A percentile compares a stretch with the other conserved stretches of the same genome.
Conservation (phyloP, 2,329 filamentous ascomycete genomes). For the Xylariomycetidae sp. region DNA sequence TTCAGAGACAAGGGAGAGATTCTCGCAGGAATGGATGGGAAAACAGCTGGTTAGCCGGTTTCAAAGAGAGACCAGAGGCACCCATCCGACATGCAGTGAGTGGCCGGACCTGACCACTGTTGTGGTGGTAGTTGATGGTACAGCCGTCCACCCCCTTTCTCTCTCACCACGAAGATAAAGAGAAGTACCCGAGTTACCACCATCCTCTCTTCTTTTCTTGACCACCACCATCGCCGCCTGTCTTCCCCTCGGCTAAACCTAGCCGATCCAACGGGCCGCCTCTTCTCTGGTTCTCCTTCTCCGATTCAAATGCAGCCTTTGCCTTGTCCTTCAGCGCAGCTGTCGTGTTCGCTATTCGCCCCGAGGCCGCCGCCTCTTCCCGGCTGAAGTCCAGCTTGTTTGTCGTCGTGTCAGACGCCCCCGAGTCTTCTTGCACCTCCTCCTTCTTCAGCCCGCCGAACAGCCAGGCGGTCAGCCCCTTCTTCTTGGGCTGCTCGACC, state of each 20-base stretch:
- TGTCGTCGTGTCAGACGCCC: too few relatives aligned
- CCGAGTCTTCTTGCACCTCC: constrained; percentile 18
- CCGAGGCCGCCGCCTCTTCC: constrained; percentile 27
- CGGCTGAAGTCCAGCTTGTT: constrained; percentile 18
- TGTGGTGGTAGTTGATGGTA: too few relatives aligned
- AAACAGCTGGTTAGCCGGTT: too few relatives aligned
- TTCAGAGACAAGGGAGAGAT: too few relatives aligned
- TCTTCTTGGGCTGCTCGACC: constrained; percentile 15
- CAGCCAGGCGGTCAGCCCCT: constrained; percentile 30
- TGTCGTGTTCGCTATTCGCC: constrained; percentile 13
- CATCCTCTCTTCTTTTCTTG: constrained; percentile 45
- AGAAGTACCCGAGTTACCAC: too few relatives aligned
- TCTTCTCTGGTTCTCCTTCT: constrained; percentile 45
- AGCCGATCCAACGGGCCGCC: constrained; percentile 49
- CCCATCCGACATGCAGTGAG: too few relatives aligned
- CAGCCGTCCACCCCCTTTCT: too few relatives aligned
- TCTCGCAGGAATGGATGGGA: too few relatives aligned
- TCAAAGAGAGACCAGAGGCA: too few relatives aligned
- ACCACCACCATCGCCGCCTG: constrained; percentile 18
- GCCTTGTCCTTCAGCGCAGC: constrained; percentile 32
- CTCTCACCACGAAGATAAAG: too few relatives aligned
- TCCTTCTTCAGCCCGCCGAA: constrained; percentile 34
- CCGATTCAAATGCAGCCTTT: constrained; percentile 40
- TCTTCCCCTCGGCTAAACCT: constrained; percentile 31
- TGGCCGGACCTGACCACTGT: too few relatives aligned